A percentile compares a stretch with the other conserved stretches of the same genome.
Conservation (phyloP, 2,329 filamentous ascomycete species). For the Colletotrichum agaves region DNA sequence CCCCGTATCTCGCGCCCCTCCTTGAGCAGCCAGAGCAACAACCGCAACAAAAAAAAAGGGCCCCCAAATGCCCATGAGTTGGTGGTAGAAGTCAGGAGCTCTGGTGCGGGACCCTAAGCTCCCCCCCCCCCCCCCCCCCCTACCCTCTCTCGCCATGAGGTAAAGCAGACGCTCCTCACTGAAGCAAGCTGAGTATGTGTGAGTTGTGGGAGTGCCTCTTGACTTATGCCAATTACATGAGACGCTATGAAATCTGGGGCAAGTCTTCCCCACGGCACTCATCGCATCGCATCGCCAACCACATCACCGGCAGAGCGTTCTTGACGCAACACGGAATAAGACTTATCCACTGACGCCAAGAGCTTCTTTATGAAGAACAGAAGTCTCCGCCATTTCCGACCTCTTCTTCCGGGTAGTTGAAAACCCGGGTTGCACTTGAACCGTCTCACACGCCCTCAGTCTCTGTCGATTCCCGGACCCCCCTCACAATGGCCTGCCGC, state of each 20-base stretch:
- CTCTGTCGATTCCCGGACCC: too few species aligned
- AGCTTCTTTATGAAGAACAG: conserved; percentile 1
- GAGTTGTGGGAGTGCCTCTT: neutral
- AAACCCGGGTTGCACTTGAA: neutral
- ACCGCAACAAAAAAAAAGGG: too few species aligned
- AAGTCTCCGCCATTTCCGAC: neutral
- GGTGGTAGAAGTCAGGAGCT: neutral
- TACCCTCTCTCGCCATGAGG: neutral
- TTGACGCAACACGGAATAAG: conserved; percentile 14
- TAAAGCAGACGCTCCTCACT: neutral
- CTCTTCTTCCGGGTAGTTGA: neutral
- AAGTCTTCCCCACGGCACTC: neutral
- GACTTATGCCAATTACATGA: conserved; percentile 2
- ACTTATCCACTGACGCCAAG: conserved; percentile 16
- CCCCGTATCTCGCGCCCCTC: conserved; percentile 16
- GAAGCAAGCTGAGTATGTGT: neutral
- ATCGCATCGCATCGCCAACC: conserved; percentile 1
- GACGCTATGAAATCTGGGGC: conserved; percentile 3
- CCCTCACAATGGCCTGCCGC: conserved; percentile 48
- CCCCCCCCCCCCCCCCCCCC: neutral
- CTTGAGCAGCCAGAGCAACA: neutral
- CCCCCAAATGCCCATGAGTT: neutral
- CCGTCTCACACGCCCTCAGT: neutral
- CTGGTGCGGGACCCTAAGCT: neutral
- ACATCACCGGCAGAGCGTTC: conserved; percentile 10